Percentiles rank a stretch among this genome's conserved stretches.
phyloP scores from a whole-genome alignment of 2,329 filamentous ascomycete species.

The Alternaria hordeiaustralica region DNA sequence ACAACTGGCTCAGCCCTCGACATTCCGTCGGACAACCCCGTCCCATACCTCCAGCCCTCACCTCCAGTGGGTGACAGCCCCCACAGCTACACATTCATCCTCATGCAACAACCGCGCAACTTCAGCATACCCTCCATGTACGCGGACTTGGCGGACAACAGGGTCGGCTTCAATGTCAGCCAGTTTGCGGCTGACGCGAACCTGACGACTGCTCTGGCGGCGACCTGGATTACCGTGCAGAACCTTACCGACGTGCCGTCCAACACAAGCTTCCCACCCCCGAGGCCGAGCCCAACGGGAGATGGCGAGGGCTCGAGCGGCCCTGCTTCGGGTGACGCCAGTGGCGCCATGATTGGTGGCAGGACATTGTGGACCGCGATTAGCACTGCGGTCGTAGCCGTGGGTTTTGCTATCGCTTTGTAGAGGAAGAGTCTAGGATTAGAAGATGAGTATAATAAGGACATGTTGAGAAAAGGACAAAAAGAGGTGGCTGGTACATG shows the following conservation, averaged over 20 bases:
- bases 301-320: neutral
- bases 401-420: constrained; percentile 28
- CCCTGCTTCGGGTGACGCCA: constrained; percentile 14
- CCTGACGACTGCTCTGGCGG: constrained; percentile 40
- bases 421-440: neutral
- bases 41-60: constrained; percentile 32
- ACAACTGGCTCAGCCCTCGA: constrained; percentile 15
- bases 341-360: constrained; percentile 12
- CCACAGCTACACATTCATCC: constrained; percentile 39
- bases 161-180: constrained; percentile 45
- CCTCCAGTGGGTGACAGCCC: constrained; percentile 40
- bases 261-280: constrained; percentile 24
- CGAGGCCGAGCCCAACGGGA: constrained; percentile 23
- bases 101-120: constrained; percentile 36
- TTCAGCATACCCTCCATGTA: constrained; percentile 40
- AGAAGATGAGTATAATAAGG: neutral
- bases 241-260: constrained; percentile 33
- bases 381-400: constrained; percentile 22
- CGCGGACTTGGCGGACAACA: constrained; percentile 21
- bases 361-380: constrained; percentile 1
- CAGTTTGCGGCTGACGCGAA: constrained; percentile 44
- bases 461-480: neutral
- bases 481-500: neutral
- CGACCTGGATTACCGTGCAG: constrained; percentile 50
- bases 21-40: constrained; percentile 21